Base-by-base conservation (phyloP, 768 basidiomycete species). In the Leccinum incarnatum region DNA sequence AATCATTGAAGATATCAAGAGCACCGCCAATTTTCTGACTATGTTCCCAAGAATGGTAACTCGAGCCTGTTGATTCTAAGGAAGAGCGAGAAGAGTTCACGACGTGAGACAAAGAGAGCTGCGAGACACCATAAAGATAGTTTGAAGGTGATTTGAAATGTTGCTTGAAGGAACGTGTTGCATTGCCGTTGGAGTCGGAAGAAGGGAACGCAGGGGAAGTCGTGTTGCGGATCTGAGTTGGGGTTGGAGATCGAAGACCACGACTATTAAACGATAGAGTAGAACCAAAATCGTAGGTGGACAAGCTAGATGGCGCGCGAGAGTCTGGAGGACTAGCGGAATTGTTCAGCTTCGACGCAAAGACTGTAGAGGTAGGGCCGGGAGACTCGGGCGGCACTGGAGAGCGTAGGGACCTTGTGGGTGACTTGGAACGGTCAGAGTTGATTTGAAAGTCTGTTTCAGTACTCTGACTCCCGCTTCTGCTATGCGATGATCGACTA, bases 1-100 rank as follows among this genome's bases (percentile, higher is more conserved):
- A 60, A 53, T 83, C 81, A 36, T 72, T 78, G 69, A 91, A 84
- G 23, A 89, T 64, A 49, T 77, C 79, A 54, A 82, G 71, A 51
- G 79, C 70, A 48, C 77, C 77, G 61, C 87, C 84, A 57, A 81
- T 81, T 62, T 74, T 76, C 59, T 86, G 73, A 51, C 73, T 84
- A 21, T 75, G 85, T 56, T 91, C 88, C 81, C 81, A 86, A 4
- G 91, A 91, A 69, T 93, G 91, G 70, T 90, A 93, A 72, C 92
- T 93, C 3, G 92, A 94, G 15, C 92, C 90, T 36, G 79, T 81
- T 10, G 91, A 92, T 58, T 86, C 89, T 21, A 93, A 74, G 6
- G 92, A 93, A 14, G 90, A 89, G 29, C 86, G 81, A 29, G 91
- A 93, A 7, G 89, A 88, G 61, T 86, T 92, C 15, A 80, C 81